These are phyloP conservation scores for Lentinula detonsa DNA, from an alignment of 768 basidiomycete genomes.

Conservation along the genomic window DNA sequence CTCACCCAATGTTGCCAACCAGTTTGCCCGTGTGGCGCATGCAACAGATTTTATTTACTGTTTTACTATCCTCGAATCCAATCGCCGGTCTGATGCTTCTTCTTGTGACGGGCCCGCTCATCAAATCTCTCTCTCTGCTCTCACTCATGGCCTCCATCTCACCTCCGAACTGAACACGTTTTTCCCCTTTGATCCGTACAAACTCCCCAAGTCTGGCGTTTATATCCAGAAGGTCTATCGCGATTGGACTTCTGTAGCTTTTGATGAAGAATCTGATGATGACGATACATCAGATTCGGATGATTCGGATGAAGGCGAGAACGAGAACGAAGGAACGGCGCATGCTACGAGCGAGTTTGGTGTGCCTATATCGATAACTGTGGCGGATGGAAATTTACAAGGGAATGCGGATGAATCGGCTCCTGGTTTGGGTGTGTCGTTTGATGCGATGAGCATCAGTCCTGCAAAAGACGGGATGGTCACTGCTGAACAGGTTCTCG, in stretches of 20 bases:
- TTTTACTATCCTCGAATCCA: slow-evolving; percentile 87
- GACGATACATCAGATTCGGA: slow-evolving; percentile 54
- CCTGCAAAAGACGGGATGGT: slow-evolving; percentile 26
- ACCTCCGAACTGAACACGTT: slow-evolving; percentile 82
- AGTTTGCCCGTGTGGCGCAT: slow-evolving; percentile 91
- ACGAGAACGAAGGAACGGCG: slow-evolving; percentile 16
- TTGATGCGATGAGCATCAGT: slow-evolving; percentile 84
- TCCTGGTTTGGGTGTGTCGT: slow-evolving; percentile 47
- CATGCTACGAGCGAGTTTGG: slow-evolving; percentile 10
- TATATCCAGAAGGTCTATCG: slow-evolving; percentile 85
- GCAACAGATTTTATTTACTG: slow-evolving; percentile 91
- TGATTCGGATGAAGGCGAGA: slow-evolving; percentile 23
- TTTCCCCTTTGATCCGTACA: slow-evolving; percentile 98
- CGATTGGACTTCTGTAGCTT: slow-evolving; percentile 83
- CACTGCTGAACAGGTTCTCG: neutral
- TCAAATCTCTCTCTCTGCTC: slow-evolving; percentile 14
- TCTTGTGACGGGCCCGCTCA: slow-evolving; percentile 11
- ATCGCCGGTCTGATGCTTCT: slow-evolving; percentile 57
- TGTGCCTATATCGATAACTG: slow-evolving; percentile 14
- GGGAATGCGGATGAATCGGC: slow-evolving; percentile 34
- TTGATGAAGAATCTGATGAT: slow-evolving; percentile 68
- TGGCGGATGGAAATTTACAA: slow-evolving; percentile 11
- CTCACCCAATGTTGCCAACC: slow-evolving; percentile 82
- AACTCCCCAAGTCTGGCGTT: slow-evolving; percentile 67
- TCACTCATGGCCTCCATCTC: slow-evolving; percentile 12